Evolutionary conservation across 176 grass and related monocot genomes (phyloP).

Genomic region (Aegilops bicornis): DNA sequence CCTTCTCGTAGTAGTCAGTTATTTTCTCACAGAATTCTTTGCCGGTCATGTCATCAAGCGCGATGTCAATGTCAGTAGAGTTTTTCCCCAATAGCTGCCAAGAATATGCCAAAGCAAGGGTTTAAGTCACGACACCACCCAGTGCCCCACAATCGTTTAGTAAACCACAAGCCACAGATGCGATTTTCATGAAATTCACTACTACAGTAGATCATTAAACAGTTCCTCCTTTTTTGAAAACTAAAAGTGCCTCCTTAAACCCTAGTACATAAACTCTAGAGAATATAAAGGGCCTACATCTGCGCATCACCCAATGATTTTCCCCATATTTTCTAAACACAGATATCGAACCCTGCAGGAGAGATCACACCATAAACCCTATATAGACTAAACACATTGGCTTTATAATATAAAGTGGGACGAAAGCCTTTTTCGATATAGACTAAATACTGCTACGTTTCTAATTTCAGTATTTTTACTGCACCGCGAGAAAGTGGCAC

Average conservation of each 20-base stretch:
- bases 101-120: not conserved
- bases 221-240: not conserved
- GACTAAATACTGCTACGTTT: not conserved
- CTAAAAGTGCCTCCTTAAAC: too few relatives aligned
- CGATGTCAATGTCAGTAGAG: conserved; percentile 92
- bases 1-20: conserved; percentile 53
- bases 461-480: not conserved
- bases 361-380: not conserved
- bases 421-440: too few relatives aligned
- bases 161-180: not conserved
- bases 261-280: not conserved
- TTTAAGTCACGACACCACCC: not conserved
- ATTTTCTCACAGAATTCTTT: conserved; percentile 80
- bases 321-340: not conserved
- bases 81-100: conserved; percentile 88
- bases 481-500: too few relatives aligned
- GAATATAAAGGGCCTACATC: not conserved
- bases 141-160: not conserved
- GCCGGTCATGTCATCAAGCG: conserved; percentile 86
- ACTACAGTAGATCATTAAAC: not conserved
- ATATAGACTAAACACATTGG: not conserved
- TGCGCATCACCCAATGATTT: not conserved
- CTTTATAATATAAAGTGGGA: too few relatives aligned
- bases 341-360: not conserved
- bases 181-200: not conserved